Evolutionary conservation across 176 grass and related monocot genomes (phyloP).

Genomic region (Triticum monococcum): DNA sequence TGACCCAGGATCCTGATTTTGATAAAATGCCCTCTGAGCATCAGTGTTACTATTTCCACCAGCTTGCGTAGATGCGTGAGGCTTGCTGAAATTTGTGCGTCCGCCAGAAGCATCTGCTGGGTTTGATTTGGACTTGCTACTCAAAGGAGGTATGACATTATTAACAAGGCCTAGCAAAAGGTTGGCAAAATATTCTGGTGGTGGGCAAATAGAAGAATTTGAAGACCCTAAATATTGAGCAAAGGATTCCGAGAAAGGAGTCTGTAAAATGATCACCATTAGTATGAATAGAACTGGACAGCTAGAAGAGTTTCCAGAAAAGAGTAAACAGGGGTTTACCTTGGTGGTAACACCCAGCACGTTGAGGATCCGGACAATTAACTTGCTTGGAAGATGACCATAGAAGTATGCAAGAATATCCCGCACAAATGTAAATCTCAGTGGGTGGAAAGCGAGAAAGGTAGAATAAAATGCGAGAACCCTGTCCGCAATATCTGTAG

Average conservation of each 20-base stretch:
- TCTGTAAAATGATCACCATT: slow-evolving; percentile 50
- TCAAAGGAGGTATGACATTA: slow-evolving; percentile 95
- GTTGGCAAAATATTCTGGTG: slow-evolving; percentile 90
- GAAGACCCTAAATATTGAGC: slow-evolving; percentile 59
- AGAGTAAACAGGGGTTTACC: slow-evolving; percentile 41
- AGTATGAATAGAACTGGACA: slow-evolving; percentile 22
- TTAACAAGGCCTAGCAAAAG: slow-evolving; percentile 90
- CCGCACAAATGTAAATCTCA: slow-evolving; percentile 94
- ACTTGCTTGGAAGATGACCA: slow-evolving; percentile 78
- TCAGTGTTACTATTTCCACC: slow-evolving; percentile 54
- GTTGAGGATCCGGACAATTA: slow-evolving; percentile 84
- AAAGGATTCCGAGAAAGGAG: slow-evolving; percentile 86
- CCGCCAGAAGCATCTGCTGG: slow-evolving; percentile 41
- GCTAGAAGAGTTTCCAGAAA: slow-evolving; percentile 3
- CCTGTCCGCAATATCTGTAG: slow-evolving; percentile 79
- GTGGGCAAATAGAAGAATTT: slow-evolving; percentile 65
- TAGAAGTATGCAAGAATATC: slow-evolving; percentile 99
- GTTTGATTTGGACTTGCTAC: slow-evolving; percentile 79
- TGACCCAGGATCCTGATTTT: slow-evolving; percentile 96
- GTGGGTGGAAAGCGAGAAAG: slow-evolving; percentile 85
- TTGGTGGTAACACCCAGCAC: slow-evolving; percentile 78
- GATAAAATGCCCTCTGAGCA: slow-evolving; percentile 92
- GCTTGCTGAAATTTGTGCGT: slow-evolving; percentile 53
- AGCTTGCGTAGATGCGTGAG: slow-evolving; percentile 54
- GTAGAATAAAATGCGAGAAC: slow-evolving; percentile 82